Percentiles rank a stretch among this genome's conserved stretches.
These are phyloP conservation scores for Trypanosoma lewisi DNA, from an alignment of 208 protist genomes.

Conservation along the genomic window DNA sequence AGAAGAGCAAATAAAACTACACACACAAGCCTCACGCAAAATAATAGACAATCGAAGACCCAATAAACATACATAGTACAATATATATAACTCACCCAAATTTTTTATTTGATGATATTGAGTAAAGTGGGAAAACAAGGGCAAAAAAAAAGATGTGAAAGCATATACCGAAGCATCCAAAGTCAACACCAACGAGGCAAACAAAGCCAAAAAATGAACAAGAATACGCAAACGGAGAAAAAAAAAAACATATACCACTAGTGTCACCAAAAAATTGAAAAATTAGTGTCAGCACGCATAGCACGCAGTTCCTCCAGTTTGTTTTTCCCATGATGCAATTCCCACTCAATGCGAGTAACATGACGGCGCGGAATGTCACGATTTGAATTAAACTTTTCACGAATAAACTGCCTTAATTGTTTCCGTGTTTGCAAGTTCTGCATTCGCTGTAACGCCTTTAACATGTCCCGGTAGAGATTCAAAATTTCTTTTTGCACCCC, in stretches of 20 bases:
- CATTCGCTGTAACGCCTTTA: slow-evolving; percentile 59
- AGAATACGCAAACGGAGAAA: neutral
- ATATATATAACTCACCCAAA: too few species aligned
- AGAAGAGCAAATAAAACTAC: too few species aligned
- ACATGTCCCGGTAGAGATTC: slow-evolving; percentile 57
- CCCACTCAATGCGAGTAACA: slow-evolving; percentile 84
- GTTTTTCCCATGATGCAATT: slow-evolving; percentile 68
- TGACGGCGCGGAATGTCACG: slow-evolving; percentile 51
- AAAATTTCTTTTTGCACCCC: slow-evolving; percentile 81
- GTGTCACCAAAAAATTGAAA: slow-evolving; percentile 34
- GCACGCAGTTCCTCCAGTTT: slow-evolving; percentile 82
- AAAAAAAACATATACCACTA: slow-evolving; percentile 3
- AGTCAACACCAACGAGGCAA: too few species aligned
- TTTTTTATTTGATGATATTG: too few species aligned
- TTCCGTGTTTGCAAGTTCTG: slow-evolving; percentile 51
- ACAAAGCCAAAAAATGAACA: neutral
- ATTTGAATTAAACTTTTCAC: slow-evolving; percentile 69
- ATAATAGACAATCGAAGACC: neutral
- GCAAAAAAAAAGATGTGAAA: too few species aligned
- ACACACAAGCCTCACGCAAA: too few species aligned
- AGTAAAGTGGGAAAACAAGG: too few species aligned
- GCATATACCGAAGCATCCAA: too few species aligned
- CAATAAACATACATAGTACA: too few species aligned
- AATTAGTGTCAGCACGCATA: slow-evolving; percentile 63
- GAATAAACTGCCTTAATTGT: slow-evolving; percentile 57